Conservation (phyloP, 345 rosid species). For the Lenwebbia sp. region DNA sequence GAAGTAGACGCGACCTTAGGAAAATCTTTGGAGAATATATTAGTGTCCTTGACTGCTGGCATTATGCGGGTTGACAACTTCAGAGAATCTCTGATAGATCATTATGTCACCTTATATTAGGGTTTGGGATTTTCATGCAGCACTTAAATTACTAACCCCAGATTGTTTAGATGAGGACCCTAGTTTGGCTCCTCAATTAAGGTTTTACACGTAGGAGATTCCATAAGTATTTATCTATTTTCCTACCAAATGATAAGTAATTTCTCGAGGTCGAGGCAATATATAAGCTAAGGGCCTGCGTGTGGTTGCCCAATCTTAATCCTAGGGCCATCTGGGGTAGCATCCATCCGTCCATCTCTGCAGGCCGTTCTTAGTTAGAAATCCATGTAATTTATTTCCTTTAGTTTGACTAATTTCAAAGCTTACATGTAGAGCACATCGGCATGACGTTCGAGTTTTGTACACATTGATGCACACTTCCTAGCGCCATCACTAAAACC, state of each 20-base stretch:
- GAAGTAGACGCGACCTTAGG: not conserved
- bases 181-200: not conserved
- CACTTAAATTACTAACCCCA: not conserved
- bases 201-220: not conserved
- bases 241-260: not conserved
- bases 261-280: not conserved
- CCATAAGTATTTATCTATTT: not conserved
- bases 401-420: not conserved
- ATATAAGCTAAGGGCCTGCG: not conserved
- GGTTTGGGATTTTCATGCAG: not conserved
- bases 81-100: constrained; percentile 2
- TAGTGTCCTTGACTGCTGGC: not conserved
- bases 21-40: not conserved
- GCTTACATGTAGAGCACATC: not conserved
- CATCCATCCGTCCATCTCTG: not conserved
- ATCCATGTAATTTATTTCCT: not conserved
- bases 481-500: not conserved
- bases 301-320: not conserved
- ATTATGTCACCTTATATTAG: not conserved
- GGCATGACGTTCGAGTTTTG: not conserved
- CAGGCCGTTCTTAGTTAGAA: not conserved
- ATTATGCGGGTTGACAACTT: not conserved
- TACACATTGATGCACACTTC: not conserved
- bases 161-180: not conserved
- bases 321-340: not conserved